Evolutionary conservation across 768 basidiomycete genomes (phyloP), one percentile per base, ranked within the genome.

Genomic region (Leccinum aurantiacum): DNA sequence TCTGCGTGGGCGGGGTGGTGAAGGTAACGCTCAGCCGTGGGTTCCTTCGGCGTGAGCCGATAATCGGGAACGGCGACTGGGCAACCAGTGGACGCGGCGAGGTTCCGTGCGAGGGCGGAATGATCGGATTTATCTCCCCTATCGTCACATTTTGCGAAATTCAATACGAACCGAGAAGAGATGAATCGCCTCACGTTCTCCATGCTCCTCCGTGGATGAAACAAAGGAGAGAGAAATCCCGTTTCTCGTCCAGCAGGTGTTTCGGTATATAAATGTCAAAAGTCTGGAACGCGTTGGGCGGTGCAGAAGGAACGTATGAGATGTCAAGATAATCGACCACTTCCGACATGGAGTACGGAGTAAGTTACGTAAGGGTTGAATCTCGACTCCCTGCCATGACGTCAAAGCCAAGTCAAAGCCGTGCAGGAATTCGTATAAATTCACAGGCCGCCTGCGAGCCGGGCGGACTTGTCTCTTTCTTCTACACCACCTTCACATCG

Each of bases 191-290:
- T 78, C 69, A 91, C 91, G 84, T 71, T 66, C 84, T 78, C 92
- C 92, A 94, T 24, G 91, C 92, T 35, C 92, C 92, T 31, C 92
- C 92, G 65, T 92, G 92, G 29, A 93, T 76, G 66, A 91, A 93
- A 66, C 84, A 84, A 41, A 92, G 68, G 47, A 91, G 71, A n/a
- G 6, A 19, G 19, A 46, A 19, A 46, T 46, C 44, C 44, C 19
- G 19, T 19, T 46, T 19, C 44, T 46, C 19, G 19, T 46, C 44
- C 5, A 33, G 15, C 19, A 25, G 51, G 22, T 54, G 24, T 44
- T 61, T 59, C 17, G 81, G 76, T 33, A 78, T 53, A 74, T 84
- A 83, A 2, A 86, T 54, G 68, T 91, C 89, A 62, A 90, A 87
- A 25, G 75, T 71, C 49, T 80, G 82, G 48, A 71, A 71, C 9